Base-by-base conservation (phyloP, 139 green algal genomes). In the Chlorella sorokiniana region DNA sequence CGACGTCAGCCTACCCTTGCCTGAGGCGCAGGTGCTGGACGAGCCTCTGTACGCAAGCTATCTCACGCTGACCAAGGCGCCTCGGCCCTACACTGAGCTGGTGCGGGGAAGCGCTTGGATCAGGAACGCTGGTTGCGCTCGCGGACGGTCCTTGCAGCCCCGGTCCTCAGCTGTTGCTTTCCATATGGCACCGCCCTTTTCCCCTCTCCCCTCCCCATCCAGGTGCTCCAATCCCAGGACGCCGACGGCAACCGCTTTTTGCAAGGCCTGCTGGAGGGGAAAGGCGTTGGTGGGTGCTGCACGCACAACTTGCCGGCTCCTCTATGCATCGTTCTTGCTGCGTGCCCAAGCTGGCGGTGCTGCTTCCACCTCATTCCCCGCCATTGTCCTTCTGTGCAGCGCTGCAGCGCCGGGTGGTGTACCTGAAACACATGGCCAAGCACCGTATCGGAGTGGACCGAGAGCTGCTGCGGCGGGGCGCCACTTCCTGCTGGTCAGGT, bases 381-480 rank as follows among this genome's bases (percentile, higher is more conserved):
- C 16, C 56, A 33, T n/a, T 65, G 29, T n/a, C 18, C 22, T 33
- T n/a, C 18, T 59, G 16, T 59, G 11, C 11, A 25, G 16, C 16
- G 16, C 14, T 25, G 48, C 14, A 16, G 16, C 48, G 48, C 14
- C 35, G 42, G 37, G 4, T 81, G 59, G 51, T 81, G 59, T 81
- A 81, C 42, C 33, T 73, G 31, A 95, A 96, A 84, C 92, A 95
- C 86, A 95, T 96, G 64, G 90, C 84, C 18, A 96, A 96, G 86
- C 91, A 95, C 48, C 90, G 91, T 61, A 37, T 90, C 27, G 89
- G 86, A 0, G 23, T 94, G 2, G 51, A 76, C 40, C 72, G 69
- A 14, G 77, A 54, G n/a, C 56, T 95, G n/a, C 89, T 93, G 77
- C 44, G 73, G 40, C n/a, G 59, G 85, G 83, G 31, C 44, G 81